Conservation (phyloP, 2,329 filamentous ascomycete species). For the Immersiporthe knoxdaviesiana region DNA sequence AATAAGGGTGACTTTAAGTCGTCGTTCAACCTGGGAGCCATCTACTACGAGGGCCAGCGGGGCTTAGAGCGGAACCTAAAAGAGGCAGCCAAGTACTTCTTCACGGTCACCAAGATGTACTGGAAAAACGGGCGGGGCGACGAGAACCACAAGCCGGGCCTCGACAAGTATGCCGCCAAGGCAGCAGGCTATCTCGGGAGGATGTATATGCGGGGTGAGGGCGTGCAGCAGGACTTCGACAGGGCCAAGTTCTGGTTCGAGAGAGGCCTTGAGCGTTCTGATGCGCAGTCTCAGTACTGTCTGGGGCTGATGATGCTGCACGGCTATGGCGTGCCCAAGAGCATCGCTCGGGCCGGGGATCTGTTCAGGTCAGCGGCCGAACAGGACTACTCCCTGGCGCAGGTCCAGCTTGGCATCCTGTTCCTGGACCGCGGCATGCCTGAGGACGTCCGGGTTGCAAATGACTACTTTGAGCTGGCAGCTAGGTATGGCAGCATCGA, state of each 20-base stretch:
- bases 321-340: slow-evolving; percentile 70
- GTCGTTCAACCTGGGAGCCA: slow-evolving; percentile 80
- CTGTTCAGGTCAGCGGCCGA: slow-evolving; percentile 80
- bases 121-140: slow-evolving; percentile 79
- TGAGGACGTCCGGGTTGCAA: slow-evolving; percentile 74
- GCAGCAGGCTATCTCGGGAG: slow-evolving; percentile 85
- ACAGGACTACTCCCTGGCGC: slow-evolving; percentile 77
- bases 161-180: slow-evolving; percentile 80
- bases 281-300: slow-evolving; percentile 82
- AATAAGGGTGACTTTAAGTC: slow-evolving; percentile 88
- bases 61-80: slow-evolving; percentile 73
- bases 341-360: slow-evolving; percentile 72
- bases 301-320: slow-evolving; percentile 82
- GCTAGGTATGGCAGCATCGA: slow-evolving; percentile 83
- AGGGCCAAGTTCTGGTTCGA: slow-evolving; percentile 83
- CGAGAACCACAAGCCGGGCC: slow-evolving; percentile 68
- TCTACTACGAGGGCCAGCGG: slow-evolving; percentile 86
- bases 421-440: slow-evolving; percentile 80
- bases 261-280: slow-evolving; percentile 73
- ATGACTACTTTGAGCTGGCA: slow-evolving; percentile 85
- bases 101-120: slow-evolving; percentile 76
- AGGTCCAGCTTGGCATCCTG: slow-evolving; percentile 80
- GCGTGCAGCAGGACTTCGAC: slow-evolving; percentile 75
- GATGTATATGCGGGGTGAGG: slow-evolving; percentile 89
- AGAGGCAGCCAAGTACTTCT: slow-evolving; percentile 79